Evolutionary conservation across 208 protist genomes (phyloP), one percentile per base, ranked within the genome.

Genomic region (Tritrichomonas foetus): DNA sequence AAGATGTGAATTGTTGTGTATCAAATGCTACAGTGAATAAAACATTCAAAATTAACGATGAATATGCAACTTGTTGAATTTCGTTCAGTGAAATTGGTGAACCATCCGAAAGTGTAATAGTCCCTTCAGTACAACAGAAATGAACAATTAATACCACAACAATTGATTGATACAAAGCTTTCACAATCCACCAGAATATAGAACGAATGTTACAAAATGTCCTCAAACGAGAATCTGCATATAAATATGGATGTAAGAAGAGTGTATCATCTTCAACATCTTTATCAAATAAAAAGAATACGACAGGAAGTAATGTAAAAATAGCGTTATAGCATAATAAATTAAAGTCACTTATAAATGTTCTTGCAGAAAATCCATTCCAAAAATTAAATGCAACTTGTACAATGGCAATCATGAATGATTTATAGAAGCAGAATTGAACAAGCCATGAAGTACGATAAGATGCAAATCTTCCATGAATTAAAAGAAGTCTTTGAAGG

Each of bases 391-490:
- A 94, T 55, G 33, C 75, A 78, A 94, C 39, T 50, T 82, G 50
- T 22, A 84, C 44, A 1, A 94, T 66, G 0, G 80, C 61, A n/a
- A 93, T 14, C 9, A 92, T 22, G 3, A 92, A 66, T 49, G 75
- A 93, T 49, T 94, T 94, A 50, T 93, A 94, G n/a, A 94, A 94
- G 39, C 72, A 93, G 30, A 93, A 94, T 22, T 89, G 55, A 20
- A 36, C n/a, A n/a, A 93, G 47, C 25, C 39, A 72, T 44, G 84
- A 93, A 61, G 82, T 55, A 1, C 82, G 9, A 27, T 93, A 66
- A 30, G 92, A 94, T 50, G 94, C 94, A 36, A 72, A 82, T 66
- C 94, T 95, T 27, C 97, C 97, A 94, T 98, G 97, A 96, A 96
- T 97, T 39, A 98, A 94, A 14, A 97, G 55, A 1, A 96, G 94